Base-by-base conservation (phyloP, 202 grass and related monocot species). In the Carex arenaria region DNA sequence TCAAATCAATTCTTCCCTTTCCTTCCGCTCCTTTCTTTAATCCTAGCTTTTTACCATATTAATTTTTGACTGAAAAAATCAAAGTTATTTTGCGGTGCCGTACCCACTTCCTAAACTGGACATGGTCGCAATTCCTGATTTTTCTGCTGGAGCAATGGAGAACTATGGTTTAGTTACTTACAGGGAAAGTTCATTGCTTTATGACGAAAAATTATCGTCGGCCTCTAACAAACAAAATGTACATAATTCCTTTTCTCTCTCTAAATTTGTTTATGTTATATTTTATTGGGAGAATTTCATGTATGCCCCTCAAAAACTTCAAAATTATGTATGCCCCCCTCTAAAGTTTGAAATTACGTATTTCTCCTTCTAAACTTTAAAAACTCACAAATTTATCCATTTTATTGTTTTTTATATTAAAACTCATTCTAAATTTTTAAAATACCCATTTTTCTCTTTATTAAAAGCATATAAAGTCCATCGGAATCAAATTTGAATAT, bases 101-200 rank as follows among this genome's bases (percentile, higher is more conserved):
- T 98, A 91, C 85, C 89, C 90, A 20, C 95, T 98, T 79, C 95
- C 92, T 42, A 98, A 98, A 73, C 84, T 98, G 84, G 95, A 98
- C 89, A 94, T 98, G 95, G 80, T 94, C 66, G 92, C 84, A 38
- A 92, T 98, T 67, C 90, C 92, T 69, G 86, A 94, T 93, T 94
- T 98, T 86, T 68, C 82, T 30, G 87, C n/a, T n/a, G n/a, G 87
- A 71, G 95, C 90, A 53, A 98, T 98, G 92, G 95, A 98, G 79
- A 98, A 98, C 83, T 98, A 86, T 55, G 95, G 95, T 75, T 80
- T 98, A 73, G 86, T 94, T 61, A 98, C 87, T 74, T 98, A 83
- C 62, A 84, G 89, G 0, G 92, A 93, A 86, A 62, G 52, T 42
- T 14, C 57, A 66, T 89, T 98, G 87, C 82, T 98, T 78, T 98